Evolutionary conservation across 192 early-diverging fungal species (phyloP).

Genomic region (Pilobolus umbonatus): DNA sequence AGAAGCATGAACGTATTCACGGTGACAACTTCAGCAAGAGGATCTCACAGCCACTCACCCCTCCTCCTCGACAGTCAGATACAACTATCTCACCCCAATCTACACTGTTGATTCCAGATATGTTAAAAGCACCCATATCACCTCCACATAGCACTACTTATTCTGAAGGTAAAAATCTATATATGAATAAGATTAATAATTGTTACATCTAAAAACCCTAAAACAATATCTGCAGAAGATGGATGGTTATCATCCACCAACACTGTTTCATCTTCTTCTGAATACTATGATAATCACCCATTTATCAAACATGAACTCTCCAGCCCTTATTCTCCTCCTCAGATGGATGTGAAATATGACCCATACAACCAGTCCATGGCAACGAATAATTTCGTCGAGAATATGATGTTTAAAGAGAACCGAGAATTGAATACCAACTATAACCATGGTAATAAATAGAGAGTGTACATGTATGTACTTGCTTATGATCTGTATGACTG

Average conservation of each 20-base stretch:
- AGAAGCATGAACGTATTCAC: constrained; percentile 87
- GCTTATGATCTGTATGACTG: neutral
- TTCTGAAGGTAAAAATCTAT: constrained; percentile 25
- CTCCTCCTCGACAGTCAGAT: constrained; percentile 16
- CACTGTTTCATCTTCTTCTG: constrained; percentile 5
- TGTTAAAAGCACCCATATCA: constrained; percentile 20
- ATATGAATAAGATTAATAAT: neutral
- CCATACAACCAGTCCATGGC: neutral
- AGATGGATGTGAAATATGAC: neutral
- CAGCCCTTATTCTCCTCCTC: constrained; percentile 1
- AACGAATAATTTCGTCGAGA: neutral
- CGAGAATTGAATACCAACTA: constrained; percentile 22
- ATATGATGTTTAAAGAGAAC: constrained; percentile 1
- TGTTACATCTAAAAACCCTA: neutral
- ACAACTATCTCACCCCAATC: neutral
- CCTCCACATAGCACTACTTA: constrained; percentile 13
- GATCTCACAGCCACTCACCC: constrained; percentile 6
- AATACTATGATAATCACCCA: constrained; percentile 3
- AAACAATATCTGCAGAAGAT: neutral
- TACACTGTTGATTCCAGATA: constrained; percentile 18
- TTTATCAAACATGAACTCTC: constrained; percentile 1
- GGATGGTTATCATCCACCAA: constrained; percentile 5
- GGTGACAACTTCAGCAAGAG: constrained; percentile 28
- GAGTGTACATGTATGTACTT: neutral
- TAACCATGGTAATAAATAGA: constrained; percentile 8